Evolutionary conservation across 768 basidiomycete species (phyloP).

Genomic region (Naganishia vishniacii): DNA sequence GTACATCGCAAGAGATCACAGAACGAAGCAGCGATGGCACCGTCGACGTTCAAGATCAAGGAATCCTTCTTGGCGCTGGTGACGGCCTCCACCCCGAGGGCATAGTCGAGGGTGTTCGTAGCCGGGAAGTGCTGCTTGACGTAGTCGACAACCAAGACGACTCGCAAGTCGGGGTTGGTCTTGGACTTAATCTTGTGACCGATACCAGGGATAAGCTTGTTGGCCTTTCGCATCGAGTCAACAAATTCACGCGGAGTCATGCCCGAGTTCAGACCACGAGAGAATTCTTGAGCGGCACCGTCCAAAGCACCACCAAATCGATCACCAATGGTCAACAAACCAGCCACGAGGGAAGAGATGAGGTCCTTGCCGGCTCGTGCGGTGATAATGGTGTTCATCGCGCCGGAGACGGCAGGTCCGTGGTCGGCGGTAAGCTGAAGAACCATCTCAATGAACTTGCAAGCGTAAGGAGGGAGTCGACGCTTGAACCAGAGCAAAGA

Average conservation of each 20-base stretch:
- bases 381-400: slow-evolving; percentile 99
- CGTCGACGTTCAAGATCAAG: slow-evolving; percentile 93
- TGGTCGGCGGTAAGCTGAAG: slow-evolving; percentile 98
- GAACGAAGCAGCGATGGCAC: slow-evolving; percentile 85
- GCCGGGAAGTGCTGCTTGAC: slow-evolving; percentile 93
- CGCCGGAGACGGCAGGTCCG: slow-evolving; percentile 93
- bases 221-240: slow-evolving; percentile 82
- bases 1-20: slow-evolving; percentile 86
- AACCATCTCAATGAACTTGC: slow-evolving; percentile 99
- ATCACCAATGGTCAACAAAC: slow-evolving; percentile 94
- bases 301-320: slow-evolving; percentile 98
- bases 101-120: slow-evolving; percentile 86
- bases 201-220: slow-evolving; percentile 96
- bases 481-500: slow-evolving; percentile 97
- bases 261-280: slow-evolving; percentile 79
- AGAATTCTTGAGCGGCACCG: slow-evolving; percentile 95
- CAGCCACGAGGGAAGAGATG: slow-evolving; percentile 90
- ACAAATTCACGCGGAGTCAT: slow-evolving; percentile 98
- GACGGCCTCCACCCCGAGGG: slow-evolving; percentile 93
- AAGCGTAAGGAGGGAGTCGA: slow-evolving; percentile 79
- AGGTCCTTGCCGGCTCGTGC: slow-evolving; percentile 98
- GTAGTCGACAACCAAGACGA: slow-evolving; percentile 69
- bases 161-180: slow-evolving; percentile 51
- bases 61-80: slow-evolving; percentile 98
- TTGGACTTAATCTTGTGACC: slow-evolving; percentile 97